Base-by-base conservation (phyloP, 2,329 filamentous ascomycete genomes). In the Sclerotiophoma versabilis region DNA sequence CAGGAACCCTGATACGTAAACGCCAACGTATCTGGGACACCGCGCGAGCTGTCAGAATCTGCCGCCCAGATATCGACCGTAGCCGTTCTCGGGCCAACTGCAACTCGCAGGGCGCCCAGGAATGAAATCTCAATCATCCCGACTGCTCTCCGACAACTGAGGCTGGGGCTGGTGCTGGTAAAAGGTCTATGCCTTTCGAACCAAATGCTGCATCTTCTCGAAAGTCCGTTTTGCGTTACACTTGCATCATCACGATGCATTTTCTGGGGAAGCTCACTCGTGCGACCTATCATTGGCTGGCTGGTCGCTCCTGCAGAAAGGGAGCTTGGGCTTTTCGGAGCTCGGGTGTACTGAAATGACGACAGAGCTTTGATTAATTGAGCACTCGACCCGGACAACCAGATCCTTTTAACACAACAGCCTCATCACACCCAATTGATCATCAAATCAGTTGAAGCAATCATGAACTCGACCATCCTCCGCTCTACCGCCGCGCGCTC, bases 381-480 rank as follows among this genome's bases (percentile, higher is more conserved):
- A 54, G 39, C 39, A 49, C 17, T 46, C 39, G 39, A 49, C 17
- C 42, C 22, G 20, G 39, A 38, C 39, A 33, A 17, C 25, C 20
- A 11, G 20, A 37, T 10, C 11, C 30, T 41, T 25, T 9, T 11
- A 23, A 34, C 39, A 19, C 14, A 19, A 41, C 48, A 20, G 5
- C 12, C 23, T 29, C 22, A 27, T 43, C 34, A 54, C 50, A 43
- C 20, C 32, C 68, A 68, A 69, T 70, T 69, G 63, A 63, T 17
- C 39, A 27, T 15, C 30, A 32, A 23, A 58, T 54, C 64, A 54
- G 65, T 59, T 60, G 55, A 57, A 70, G 11, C 30, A 45, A 82
- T 20, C 71, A 96, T 96, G 92, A 87, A 91, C 73, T 81, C 88
- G 51, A 83, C 88, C 59, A 84, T 96, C 63, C 81, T 96, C 75